Evolutionary conservation across 208 protist species (phyloP), one percentile per base, ranked within the genome.

Genomic region (Leishmania martiniquensis): DNA sequence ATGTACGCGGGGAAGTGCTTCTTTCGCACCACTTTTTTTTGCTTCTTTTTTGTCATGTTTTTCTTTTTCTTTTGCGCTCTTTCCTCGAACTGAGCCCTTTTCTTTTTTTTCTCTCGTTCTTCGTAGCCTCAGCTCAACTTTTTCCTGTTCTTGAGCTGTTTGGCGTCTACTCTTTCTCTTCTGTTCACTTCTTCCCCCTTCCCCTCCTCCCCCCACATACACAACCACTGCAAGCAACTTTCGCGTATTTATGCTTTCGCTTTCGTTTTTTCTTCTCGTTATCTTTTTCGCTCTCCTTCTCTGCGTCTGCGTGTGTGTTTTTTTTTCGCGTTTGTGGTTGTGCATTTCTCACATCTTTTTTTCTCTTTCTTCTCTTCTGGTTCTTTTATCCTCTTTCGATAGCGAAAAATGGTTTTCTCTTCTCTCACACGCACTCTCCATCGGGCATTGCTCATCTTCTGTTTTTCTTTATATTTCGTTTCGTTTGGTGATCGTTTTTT

Each of bases 391-490:
- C 52, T 57, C 52, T 6, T 57, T 57, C 22, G 22, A 72, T 37
- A 45, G 32, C 29, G 29, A 17, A 66, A n/a, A n/a, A n/a, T n/a
- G n/a, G n/a, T n/a, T n/a, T n/a, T n/a, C n/a, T n/a, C n/a, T n/a
- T n/a, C n/a, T n/a, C n/a, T n/a, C n/a, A n/a, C n/a, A n/a, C n/a
- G n/a, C n/a, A n/a, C n/a, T n/a, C n/a, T n/a, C n/a, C n/a, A n/a
- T n/a, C n/a, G n/a, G n/a, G n/a, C n/a, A n/a, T n/a, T n/a, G n/a
- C n/a, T 65, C 34, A 37, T 67, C 22, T 69, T 81, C n/a, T 75
- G 4, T 74, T 4, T 44, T 55, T 55, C n/a, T 55, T 55, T 66
- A 42, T 84, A 75, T 75, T 63, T 39, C 29, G 44, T 20, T 17
- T 32, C 55, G 25, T n/a, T 60, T 32, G 10, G 25, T 29, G 55